Conservation (phyloP, 192 early-diverging fungal species). For the Coemansia sp. region DNA sequence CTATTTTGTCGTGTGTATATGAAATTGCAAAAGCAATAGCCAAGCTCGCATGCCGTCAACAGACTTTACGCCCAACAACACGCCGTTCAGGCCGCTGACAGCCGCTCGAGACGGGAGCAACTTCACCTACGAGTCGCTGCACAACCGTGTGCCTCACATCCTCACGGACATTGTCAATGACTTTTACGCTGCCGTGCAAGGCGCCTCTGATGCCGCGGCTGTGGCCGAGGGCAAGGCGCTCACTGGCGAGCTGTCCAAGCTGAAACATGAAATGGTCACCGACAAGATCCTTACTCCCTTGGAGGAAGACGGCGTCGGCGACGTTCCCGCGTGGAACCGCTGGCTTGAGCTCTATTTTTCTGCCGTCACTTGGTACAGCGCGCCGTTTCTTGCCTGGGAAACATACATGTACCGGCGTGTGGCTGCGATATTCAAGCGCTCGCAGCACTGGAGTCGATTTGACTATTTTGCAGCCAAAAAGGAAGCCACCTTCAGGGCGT, state of each 20-base stretch:
- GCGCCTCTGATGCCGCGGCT: constrained; percentile 14
- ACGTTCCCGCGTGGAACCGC: constrained; percentile 64
- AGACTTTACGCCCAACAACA: constrained; percentile 44
- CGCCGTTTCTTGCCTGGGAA: constrained; percentile 80
- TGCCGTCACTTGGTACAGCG: constrained; percentile 64
- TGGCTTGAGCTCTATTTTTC: constrained; percentile 55
- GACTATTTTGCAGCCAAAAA: constrained; percentile 76
- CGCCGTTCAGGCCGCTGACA: constrained; percentile 61
- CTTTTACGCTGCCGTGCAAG: constrained; percentile 56
- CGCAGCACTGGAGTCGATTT: constrained; percentile 58
- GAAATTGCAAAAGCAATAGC: too few species aligned
- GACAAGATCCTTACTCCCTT: constrained; percentile 51
- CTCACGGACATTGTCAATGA: constrained; percentile 74
- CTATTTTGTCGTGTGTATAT: background rate
- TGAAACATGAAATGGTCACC: constrained; percentile 73
- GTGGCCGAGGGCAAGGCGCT: constrained; percentile 63
- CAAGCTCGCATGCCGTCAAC: background rate
- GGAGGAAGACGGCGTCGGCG: constrained; percentile 53
- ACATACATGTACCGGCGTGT: constrained; percentile 79
- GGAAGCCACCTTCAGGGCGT: constrained; percentile 61
- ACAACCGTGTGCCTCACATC: constrained; percentile 77
- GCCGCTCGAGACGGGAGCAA: constrained; percentile 57
- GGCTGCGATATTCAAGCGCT: constrained; percentile 54
- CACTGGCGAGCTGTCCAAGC: constrained; percentile 57
- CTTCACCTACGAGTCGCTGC: constrained; percentile 76